phyloP scores from a whole-genome alignment of 2,329 filamentous ascomycete genomes.

The Chrysoporthe austroafricana region DNA sequence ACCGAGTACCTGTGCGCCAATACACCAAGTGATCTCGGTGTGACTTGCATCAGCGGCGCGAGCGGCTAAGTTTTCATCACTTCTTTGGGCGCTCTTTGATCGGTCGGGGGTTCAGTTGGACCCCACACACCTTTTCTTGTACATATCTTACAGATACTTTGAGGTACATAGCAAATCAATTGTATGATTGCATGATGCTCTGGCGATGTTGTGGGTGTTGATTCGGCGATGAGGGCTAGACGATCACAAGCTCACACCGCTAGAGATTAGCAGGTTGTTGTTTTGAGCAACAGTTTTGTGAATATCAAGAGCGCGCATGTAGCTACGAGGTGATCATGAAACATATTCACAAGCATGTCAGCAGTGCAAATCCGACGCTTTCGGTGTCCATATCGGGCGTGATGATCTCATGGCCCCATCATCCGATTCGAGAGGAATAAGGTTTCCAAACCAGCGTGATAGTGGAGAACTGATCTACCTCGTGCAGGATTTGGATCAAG shows the following conservation, averaged over 20 bases:
- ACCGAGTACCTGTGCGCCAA: constrained; percentile 26
- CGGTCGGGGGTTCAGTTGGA: background rate
- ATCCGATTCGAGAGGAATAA: no score
- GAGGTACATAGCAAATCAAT: background rate
- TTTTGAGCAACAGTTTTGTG: no score
- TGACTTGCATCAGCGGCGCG: constrained; percentile 24
- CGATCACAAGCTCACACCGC: no score
- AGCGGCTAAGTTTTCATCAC: constrained; percentile 8
- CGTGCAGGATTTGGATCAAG: no score
- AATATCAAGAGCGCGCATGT: background rate
- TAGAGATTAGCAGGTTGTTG: no score
- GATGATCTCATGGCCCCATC: background rate
- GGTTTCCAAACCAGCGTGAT: no score
- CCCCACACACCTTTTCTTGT: background rate
- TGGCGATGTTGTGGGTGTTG: no score
- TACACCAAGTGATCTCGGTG: constrained; percentile 19
- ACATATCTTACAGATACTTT: background rate
- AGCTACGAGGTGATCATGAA: background rate
- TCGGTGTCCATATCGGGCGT: no score
- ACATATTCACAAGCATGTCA: background rate
- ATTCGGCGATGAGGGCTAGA: no score
- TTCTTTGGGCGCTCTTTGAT: background rate
- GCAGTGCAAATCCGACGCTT: no score
- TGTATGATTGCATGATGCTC: background rate
- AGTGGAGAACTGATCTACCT: no score